These are phyloP conservation scores for Magnusiomyces sp. DNA, from an alignment of 1,139 yeast genomes.

Conservation along the genomic window DNA sequence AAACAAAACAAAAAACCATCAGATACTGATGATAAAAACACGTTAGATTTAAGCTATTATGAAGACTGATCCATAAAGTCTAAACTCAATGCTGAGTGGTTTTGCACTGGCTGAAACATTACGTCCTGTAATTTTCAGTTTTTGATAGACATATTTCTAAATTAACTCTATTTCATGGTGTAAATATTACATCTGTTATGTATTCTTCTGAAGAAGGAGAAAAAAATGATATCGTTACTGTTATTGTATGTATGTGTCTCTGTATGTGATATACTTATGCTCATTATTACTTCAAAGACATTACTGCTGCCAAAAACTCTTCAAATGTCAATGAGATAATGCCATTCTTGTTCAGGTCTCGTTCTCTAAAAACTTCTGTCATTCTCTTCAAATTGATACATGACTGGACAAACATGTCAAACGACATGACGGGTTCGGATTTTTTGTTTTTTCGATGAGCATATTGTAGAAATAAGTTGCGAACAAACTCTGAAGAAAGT, in stretches of 20 bases:
- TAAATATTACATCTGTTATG: background rate
- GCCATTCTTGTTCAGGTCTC: constrained; percentile 68
- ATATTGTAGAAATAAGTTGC: constrained; percentile 54
- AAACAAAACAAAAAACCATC: too few relatives aligned
- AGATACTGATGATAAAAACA: too few relatives aligned
- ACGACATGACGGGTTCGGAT: constrained; percentile 54
- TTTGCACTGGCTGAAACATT: too few relatives aligned
- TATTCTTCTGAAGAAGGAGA: too few relatives aligned
- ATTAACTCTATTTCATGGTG: background rate
- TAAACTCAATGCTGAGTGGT: too few relatives aligned
- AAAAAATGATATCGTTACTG: background rate
- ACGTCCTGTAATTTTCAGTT: too few relatives aligned
- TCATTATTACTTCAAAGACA: constrained; percentile 25
- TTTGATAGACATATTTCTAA: too few relatives aligned
- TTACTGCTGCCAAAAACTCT: constrained; percentile 63
- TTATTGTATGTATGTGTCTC: background rate
- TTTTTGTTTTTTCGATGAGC: constrained; percentile 36
- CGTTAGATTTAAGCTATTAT: too few relatives aligned
- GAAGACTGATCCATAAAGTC: too few relatives aligned
- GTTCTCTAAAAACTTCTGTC: constrained; percentile 71
- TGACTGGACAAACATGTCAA: constrained; percentile 76
- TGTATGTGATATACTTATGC: background rate
- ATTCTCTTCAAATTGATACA: constrained; percentile 68
- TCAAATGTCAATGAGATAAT: constrained; percentile 69
- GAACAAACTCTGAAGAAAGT: constrained; percentile 52